A percentile compares a stretch with the other conserved stretches of the same genome.
phyloP scores from a whole-genome alignment of 495 filamentous ascomycete species.

The Penicillium steckii region DNA sequence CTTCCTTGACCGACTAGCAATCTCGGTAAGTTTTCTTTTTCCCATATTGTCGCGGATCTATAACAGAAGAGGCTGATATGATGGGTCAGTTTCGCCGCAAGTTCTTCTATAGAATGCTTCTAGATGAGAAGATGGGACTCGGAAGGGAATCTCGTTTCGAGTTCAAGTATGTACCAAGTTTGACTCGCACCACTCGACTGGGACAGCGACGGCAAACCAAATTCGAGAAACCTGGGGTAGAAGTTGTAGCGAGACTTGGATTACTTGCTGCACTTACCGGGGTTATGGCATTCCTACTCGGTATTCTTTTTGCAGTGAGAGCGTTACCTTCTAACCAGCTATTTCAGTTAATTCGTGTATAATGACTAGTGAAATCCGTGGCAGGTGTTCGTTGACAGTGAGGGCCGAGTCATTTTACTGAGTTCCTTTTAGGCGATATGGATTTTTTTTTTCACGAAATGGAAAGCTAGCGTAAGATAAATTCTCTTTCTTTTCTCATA shows the following conservation, averaged over 20 bases:
- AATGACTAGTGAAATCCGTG: neutral
- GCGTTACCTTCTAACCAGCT: conserved; percentile 18
- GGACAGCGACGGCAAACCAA: conserved; percentile 28
- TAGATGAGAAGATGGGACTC: conserved; percentile 55
- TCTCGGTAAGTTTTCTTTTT: conserved; percentile 39
- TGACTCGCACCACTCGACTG: conserved; percentile 29
- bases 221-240: conserved; percentile 25
- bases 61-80: neutral
- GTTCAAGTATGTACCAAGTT: conserved; percentile 65
- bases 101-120: conserved; percentile 52
- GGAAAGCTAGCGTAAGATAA: no score
- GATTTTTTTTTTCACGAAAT: no score
- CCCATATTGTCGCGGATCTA: neutral
- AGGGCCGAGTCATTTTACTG: no score
- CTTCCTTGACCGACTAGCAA: conserved; percentile 57
- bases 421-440: no score
- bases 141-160: conserved; percentile 57
- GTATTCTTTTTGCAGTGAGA: conserved; percentile 20
- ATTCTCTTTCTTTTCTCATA: no score
- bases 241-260: conserved; percentile 28
- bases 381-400: neutral
- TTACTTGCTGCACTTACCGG: conserved; percentile 24
- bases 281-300: conserved; percentile 16
- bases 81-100: conserved; percentile 41
- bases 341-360: conserved; percentile 7